Conservation (phyloP, 306 rosid genomes). For the Inga oerstediana region DNA sequence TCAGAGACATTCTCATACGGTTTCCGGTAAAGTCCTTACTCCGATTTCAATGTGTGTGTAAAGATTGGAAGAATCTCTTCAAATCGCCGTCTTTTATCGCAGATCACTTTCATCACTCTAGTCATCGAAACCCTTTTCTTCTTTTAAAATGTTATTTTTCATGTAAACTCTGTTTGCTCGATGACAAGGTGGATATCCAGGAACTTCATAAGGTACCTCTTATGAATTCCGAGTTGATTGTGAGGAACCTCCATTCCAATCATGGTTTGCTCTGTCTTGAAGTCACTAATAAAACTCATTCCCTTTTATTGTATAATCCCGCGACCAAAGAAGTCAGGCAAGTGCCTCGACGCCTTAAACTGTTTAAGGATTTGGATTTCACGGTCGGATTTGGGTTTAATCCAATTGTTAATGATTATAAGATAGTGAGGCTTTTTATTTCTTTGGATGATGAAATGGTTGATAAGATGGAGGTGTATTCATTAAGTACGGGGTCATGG, state of each 20-base stretch:
- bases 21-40: background rate
- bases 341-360: background rate
- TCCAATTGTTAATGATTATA: background rate
- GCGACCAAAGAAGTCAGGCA: background rate
- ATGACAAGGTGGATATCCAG: background rate
- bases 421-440: background rate
- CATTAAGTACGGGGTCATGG: background rate
- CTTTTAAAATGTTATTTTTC: background rate
- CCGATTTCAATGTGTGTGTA: background rate
- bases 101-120: background rate
- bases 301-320: background rate
- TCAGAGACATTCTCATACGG: background rate
- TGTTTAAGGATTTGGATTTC: background rate
- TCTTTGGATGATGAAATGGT: background rate
- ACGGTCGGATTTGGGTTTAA: background rate
- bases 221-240: too few relatives aligned
- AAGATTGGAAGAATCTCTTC: background rate
- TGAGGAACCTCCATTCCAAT: background rate
- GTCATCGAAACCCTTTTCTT: background rate
- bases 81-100: background rate
- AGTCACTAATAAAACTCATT: background rate
- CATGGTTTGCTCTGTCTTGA: background rate
- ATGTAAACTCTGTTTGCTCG: background rate
- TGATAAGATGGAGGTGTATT: background rate
- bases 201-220: background rate